phyloP scores from a whole-genome alignment of 176 grass and related monocot species.

The Bonia amplexicaulis region DNA sequence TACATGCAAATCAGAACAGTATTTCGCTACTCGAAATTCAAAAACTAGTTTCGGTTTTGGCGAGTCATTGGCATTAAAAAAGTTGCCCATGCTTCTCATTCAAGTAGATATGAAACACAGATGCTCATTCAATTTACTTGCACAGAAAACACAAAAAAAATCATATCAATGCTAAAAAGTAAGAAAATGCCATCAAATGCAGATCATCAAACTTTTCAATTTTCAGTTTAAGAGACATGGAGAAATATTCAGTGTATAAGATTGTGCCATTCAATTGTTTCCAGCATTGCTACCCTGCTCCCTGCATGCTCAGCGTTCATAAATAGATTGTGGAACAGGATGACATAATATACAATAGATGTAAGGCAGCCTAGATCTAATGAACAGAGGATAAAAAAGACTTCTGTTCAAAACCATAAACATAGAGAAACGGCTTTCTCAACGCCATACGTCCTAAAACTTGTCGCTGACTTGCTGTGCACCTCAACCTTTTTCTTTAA shows the following conservation, averaged over 20 bases:
- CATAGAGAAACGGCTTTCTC: neutral
- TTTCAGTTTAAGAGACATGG: constrained; percentile 2
- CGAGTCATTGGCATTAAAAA: neutral
- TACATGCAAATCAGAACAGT: neutral
- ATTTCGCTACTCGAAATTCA: neutral
- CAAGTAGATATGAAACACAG: neutral
- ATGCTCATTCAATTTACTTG: neutral
- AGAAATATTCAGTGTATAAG: neutral
- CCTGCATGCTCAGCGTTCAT: neutral
- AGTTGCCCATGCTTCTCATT: neutral
- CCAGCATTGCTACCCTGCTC: neutral
- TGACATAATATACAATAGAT: neutral
- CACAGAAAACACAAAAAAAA: neutral
- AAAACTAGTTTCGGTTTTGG: neutral
- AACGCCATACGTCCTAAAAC: neutral
- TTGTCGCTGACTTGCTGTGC: neutral
- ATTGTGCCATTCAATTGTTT: neutral
- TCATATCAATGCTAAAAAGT: neutral
- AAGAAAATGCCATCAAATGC: neutral
- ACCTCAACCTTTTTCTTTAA: neutral
- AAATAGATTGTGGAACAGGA: neutral
- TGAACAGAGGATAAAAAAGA: neutral
- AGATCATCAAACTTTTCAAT: neutral
- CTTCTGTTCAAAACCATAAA: neutral
- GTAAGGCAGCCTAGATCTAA: neutral